Evolutionary conservation across 306 rosid species (phyloP).

Genomic region (Vachellia pachyceras): DNA sequence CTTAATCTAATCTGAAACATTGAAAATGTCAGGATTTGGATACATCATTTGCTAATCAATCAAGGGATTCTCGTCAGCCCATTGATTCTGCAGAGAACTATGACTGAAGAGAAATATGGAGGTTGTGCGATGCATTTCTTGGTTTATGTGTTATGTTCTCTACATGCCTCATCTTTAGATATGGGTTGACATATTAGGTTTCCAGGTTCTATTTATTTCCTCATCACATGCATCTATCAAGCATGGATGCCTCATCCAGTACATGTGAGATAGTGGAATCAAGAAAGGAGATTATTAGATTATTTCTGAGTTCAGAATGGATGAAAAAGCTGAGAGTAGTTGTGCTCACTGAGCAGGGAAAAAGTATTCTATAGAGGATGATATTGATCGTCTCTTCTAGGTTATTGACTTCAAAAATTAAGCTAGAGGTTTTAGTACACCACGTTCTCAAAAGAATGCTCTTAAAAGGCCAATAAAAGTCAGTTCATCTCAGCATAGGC

Average conservation of each 20-base stretch:
- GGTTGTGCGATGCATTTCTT: slow-evolving; percentile 38
- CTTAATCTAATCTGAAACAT: slow-evolving; percentile 46
- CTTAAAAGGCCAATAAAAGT: slow-evolving; percentile 90
- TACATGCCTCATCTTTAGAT: slow-evolving; percentile 46
- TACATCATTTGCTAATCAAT: slow-evolving; percentile 52
- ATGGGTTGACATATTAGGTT: slow-evolving; percentile 54
- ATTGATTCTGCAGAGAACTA: slow-evolving; percentile 40
- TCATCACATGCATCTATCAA: slow-evolving; percentile 38
- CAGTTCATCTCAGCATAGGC: too few relatives aligned
- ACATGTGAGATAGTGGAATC: slow-evolving; percentile 85
- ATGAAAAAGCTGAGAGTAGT: slow-evolving; percentile 58
- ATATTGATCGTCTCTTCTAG: slow-evolving; percentile 86
- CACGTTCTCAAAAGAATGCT: slow-evolving; percentile 70
- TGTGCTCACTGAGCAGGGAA: slow-evolving; percentile 53
- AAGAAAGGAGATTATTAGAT: slow-evolving; percentile 62
- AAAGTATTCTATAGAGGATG: slow-evolving; percentile 84
- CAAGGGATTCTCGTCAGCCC: slow-evolving; percentile 34
- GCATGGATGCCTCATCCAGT: slow-evolving; percentile 61
- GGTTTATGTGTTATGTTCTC: slow-evolving; percentile 38
- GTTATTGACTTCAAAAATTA: slow-evolving; percentile 71
- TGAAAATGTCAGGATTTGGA: slow-evolving; percentile 57
- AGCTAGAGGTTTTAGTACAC: slow-evolving; percentile 57
- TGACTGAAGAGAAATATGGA: slow-evolving; percentile 50
- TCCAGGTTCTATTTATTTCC: slow-evolving; percentile 25
- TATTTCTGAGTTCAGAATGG: slow-evolving; percentile 50